Percentiles rank a stretch among this genome's conserved stretches.
Evolutionary conservation across 2,329 filamentous ascomycete species (phyloP).

Genomic region (Fusarium sp.): DNA sequence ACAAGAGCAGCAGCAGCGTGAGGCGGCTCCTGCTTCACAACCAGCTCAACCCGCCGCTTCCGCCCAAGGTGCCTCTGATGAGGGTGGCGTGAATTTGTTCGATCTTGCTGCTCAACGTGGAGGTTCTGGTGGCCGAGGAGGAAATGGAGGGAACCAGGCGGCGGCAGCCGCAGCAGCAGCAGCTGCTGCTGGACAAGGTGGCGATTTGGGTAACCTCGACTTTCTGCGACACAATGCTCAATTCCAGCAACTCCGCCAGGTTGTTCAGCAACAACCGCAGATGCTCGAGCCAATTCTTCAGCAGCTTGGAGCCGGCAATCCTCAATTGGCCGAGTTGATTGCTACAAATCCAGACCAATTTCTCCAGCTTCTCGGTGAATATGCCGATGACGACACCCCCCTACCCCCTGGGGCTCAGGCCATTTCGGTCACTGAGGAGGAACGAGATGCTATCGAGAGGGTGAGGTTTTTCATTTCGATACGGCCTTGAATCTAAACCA

Average conservation of each 20-base stretch:
- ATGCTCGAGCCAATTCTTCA: conserved; percentile 99
- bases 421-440: conserved; percentile 93
- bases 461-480: conserved; percentile 59
- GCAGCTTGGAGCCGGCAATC: conserved; percentile 94
- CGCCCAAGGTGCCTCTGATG: conserved; percentile 62
- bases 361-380: conserved; percentile 87
- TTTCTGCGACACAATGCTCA: conserved; percentile 95
- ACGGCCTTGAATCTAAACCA: conserved; percentile 43
- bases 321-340: conserved; percentile 91
- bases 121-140: conserved; percentile 57
- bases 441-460: conserved; percentile 95
- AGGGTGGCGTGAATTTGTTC: conserved; percentile 85
- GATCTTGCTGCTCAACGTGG: conserved; percentile 86
- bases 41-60: conserved; percentile 52
- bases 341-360: conserved; percentile 93
- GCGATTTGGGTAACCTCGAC: conserved; percentile 81
- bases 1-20: conserved; percentile 70
- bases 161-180: conserved; percentile 57
- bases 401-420: conserved; percentile 89
- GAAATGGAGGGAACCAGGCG: conserved; percentile 53
- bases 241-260: conserved; percentile 96
- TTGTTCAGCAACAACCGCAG: conserved; percentile 96
- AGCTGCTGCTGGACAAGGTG: conserved; percentile 59
- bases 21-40: conserved; percentile 54
- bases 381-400: conserved; percentile 83